Conservation (phyloP, 495 filamentous ascomycete species). For the Viridothelium virens region DNA sequence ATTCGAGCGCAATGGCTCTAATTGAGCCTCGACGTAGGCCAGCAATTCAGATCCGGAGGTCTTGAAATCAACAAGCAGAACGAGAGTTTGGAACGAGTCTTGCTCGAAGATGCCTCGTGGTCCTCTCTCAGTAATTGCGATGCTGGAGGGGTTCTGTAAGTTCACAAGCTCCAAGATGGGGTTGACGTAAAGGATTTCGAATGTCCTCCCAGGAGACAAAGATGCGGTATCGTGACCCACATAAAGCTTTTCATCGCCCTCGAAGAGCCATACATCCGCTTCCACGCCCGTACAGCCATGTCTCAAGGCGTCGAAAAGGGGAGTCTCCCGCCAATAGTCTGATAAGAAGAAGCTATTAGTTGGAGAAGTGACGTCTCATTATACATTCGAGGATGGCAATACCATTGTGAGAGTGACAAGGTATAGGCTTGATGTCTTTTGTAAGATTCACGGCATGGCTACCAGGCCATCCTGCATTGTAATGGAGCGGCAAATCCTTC, state of each 20-base stretch:
- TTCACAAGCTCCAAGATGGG: slow-evolving; percentile 32
- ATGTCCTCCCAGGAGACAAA: slow-evolving; percentile 30
- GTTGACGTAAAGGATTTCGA: slow-evolving; percentile 33
- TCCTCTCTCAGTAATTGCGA: not conserved
- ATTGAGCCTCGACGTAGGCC: slow-evolving; percentile 26
- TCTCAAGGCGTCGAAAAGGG: slow-evolving; percentile 59
- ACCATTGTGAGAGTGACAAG: slow-evolving; percentile 70
- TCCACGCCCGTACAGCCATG: slow-evolving; percentile 67
- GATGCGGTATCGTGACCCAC: slow-evolving; percentile 32
- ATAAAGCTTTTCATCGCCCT: slow-evolving; percentile 55
- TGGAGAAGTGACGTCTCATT: not conserved
- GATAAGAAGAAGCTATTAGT: not conserved
- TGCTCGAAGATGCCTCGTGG: slow-evolving; percentile 31
- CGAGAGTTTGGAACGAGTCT: slow-evolving; percentile 28
- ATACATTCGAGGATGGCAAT: not conserved
- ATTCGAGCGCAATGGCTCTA: slow-evolving; percentile 27
- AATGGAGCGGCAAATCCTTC: not conserved
- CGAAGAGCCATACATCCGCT: slow-evolving; percentile 80
- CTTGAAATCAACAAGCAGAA: slow-evolving; percentile 38
- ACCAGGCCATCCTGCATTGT: slow-evolving; percentile 39
- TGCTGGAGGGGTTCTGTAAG: slow-evolving; percentile 22
- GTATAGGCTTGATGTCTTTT: slow-evolving; percentile 58
- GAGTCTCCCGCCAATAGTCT: slow-evolving; percentile 78
- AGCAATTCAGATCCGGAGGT: slow-evolving; percentile 26
- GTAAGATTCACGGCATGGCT: slow-evolving; percentile 73